A percentile compares a stretch with the other conserved stretches of the same genome.
These are phyloP conservation scores for Torulaspora globosa DNA, from an alignment of 1,139 yeast genomes.

Conservation along the genomic window DNA sequence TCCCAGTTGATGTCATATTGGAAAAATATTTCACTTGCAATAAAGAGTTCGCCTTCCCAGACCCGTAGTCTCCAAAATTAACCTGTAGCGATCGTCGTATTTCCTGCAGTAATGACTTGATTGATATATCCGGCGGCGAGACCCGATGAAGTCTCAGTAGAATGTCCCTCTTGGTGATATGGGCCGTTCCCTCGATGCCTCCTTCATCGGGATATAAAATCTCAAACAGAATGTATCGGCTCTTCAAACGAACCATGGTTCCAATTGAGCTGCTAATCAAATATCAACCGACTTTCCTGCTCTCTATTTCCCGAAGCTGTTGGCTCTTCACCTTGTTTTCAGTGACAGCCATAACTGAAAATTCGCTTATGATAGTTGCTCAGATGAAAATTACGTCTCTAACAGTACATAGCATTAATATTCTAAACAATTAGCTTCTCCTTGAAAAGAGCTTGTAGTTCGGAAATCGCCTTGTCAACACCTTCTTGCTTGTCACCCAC, in stretches of 20 bases:
- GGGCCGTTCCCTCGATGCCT: slow-evolving; percentile 12
- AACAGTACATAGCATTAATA: slow-evolving; percentile 4
- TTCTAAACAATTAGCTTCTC: slow-evolving; percentile 46
- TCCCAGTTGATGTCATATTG: slow-evolving; percentile 77
- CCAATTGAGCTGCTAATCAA: not conserved
- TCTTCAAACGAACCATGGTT: slow-evolving; percentile 80
- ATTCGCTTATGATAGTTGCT: not conserved
- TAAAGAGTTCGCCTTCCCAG: slow-evolving; percentile 60
- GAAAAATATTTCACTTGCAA: slow-evolving; percentile 77
- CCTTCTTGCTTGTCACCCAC: slow-evolving; percentile 82
- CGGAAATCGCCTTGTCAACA: slow-evolving; percentile 66
- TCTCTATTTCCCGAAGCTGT: not conserved
- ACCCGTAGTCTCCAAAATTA: slow-evolving; percentile 74
- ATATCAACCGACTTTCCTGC: not conserved
- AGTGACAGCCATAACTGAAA: not conserved
- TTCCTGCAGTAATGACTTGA: slow-evolving; percentile 48
- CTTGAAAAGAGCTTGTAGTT: slow-evolving; percentile 54
- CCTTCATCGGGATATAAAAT: slow-evolving; percentile 55
- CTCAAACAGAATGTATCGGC: slow-evolving; percentile 79
- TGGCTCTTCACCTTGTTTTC: not conserved
- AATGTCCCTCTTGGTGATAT: slow-evolving; percentile 31
- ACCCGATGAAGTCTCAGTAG: slow-evolving; percentile 48
- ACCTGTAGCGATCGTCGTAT: slow-evolving; percentile 52
- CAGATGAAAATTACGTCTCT: slow-evolving; percentile 1
- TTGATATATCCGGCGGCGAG: slow-evolving; percentile 45